A percentile compares a stretch with the other conserved stretches of the same genome.
phyloP scores from a whole-genome alignment of 768 basidiomycete species.

The Dentipellis fragilis region DNA sequence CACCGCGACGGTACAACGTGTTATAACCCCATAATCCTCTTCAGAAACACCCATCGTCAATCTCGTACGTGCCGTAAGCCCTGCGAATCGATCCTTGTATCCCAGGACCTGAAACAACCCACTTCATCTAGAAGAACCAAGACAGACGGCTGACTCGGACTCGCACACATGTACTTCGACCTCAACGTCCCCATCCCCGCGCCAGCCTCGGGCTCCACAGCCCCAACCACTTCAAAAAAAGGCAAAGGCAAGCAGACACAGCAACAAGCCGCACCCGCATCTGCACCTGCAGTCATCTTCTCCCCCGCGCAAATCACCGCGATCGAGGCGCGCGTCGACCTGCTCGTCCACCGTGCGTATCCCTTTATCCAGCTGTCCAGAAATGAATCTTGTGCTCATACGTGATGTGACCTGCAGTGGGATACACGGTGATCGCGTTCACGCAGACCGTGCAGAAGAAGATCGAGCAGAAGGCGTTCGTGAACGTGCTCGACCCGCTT shows the following conservation, averaged over 20 bases:
- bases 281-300: constrained; percentile 24
- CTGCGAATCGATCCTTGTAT: no score
- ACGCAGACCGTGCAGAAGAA: constrained; percentile 64
- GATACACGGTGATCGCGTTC: constrained; percentile 75
- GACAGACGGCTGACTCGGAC: no score
- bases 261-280: background rate
- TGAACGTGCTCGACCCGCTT: constrained; percentile 51
- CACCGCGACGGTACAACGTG: no score
- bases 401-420: constrained; percentile 41
- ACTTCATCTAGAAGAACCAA: no score
- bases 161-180: constrained; percentile 53
- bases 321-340: constrained; percentile 55
- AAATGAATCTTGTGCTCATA: background rate
- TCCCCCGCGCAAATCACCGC: constrained; percentile 45
- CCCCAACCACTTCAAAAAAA: constrained; percentile 34
- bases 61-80: no score
- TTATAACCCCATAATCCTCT: no score
- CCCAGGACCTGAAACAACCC: no score
- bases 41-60: no score
- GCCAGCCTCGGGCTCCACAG: constrained; percentile 18
- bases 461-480: constrained; percentile 61
- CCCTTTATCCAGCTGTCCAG: no score
- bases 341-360: constrained; percentile 67
- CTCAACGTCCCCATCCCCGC: constrained; percentile 49
- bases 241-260: constrained; percentile 45